phyloP scores from a whole-genome alignment of 257 asterid genomes.

The Echium plantagineum region DNA sequence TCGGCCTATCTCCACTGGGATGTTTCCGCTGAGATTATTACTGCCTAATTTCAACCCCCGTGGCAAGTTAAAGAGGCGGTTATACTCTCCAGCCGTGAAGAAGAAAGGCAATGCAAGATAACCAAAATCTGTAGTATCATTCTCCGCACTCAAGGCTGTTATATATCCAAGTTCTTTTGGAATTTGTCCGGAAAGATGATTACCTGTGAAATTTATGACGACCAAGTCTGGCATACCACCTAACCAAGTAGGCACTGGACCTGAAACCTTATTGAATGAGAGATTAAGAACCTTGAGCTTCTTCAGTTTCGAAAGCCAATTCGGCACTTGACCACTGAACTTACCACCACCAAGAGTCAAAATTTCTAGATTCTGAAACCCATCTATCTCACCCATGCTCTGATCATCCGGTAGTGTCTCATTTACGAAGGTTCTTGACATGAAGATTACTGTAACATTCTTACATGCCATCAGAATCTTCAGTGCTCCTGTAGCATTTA shows the following conservation, averaged over 20 bases:
- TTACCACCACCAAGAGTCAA: conserved; percentile 34
- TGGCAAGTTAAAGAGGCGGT: conserved; percentile 36
- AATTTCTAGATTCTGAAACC: conserved; percentile 33
- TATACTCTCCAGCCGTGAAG: conserved; percentile 27
- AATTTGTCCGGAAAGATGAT: conserved; percentile 24
- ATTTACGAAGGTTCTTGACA: conserved; percentile 33
- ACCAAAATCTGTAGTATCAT: conserved; percentile 28
- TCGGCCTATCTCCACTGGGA: conserved; percentile 33
- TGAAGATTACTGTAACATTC: conserved; percentile 31
- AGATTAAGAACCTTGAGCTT: conserved; percentile 35
- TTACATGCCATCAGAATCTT: conserved; percentile 27
- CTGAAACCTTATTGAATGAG: conserved; percentile 32
- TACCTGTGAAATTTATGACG: conserved; percentile 30
- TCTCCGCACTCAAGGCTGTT: conserved; percentile 27
- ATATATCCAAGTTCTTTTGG: conserved; percentile 25
- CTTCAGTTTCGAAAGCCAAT: conserved; percentile 25
- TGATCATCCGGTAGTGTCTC: conserved; percentile 28
- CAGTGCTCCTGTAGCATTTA: conserved; percentile 29
- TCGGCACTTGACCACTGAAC: conserved; percentile 33
- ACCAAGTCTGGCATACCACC: conserved; percentile 35
- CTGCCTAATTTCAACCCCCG: conserved; percentile 30
- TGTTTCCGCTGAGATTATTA: conserved; percentile 35
- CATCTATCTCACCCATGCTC: conserved; percentile 11
- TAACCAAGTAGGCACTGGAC: conserved; percentile 36
- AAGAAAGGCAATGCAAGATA: conserved; percentile 32